A percentile compares a stretch with the other conserved stretches of the same genome.
These are phyloP conservation scores for Pharus latifolius DNA, from an alignment of 176 grass and related monocot species.

Conservation along the genomic window DNA sequence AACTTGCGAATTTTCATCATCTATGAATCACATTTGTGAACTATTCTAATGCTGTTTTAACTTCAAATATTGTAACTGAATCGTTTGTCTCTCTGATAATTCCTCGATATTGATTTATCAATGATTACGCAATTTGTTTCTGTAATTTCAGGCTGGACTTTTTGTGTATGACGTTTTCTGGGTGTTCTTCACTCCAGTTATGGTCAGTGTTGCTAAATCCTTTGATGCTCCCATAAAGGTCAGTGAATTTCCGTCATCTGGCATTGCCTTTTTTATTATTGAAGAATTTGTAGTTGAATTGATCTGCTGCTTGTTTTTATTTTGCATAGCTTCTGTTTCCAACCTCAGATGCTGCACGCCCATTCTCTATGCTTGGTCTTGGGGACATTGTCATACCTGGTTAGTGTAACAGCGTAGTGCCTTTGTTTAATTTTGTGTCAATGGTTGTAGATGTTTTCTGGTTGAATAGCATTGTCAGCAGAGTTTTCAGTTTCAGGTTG, in stretches of 20 bases:
- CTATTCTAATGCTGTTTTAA: constrained; percentile 1
- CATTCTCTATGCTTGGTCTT: constrained; percentile 93
- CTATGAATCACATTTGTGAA: no score
- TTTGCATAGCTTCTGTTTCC: constrained; percentile 73
- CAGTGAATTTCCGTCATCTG: background rate
- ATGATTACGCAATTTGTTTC: background rate
- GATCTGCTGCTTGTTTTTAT: background rate
- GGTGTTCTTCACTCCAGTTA: constrained; percentile 97
- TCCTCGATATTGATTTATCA: background rate
- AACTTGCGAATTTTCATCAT: no score
- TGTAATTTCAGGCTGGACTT: constrained; percentile 44
- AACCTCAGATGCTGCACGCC: constrained; percentile 58
- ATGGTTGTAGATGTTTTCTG: background rate
- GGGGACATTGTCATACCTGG: constrained; percentile 96
- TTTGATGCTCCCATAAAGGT: constrained; percentile 99
- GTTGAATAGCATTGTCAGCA: background rate
- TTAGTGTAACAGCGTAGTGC: background rate
- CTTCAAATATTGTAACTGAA: background rate
- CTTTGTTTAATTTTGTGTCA: background rate
- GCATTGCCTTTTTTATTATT: background rate
- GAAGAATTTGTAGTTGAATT: background rate
- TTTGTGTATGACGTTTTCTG: constrained; percentile 98
- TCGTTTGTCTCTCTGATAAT: background rate
- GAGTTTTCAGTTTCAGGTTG: background rate
- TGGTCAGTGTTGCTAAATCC: constrained; percentile 97